Percentiles rank a stretch among this genome's conserved stretches.
Evolutionary conservation across 169 alveolate species (phyloP).

Genomic region (Perkinsus chesapeaki): DNA sequence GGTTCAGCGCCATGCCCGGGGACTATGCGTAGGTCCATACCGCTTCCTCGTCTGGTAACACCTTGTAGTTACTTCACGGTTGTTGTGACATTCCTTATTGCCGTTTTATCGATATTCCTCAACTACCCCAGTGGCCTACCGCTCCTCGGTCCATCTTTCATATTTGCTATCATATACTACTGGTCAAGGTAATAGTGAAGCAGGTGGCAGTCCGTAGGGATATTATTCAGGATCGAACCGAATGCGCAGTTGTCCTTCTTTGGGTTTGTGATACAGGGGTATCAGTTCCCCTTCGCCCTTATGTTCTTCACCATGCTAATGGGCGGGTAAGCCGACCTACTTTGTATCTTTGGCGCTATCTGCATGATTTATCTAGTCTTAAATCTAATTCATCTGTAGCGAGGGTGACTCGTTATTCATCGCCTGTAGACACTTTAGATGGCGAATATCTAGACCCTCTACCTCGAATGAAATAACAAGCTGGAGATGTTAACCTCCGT

Average conservation of each 20-base stretch:
- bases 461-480: no score
- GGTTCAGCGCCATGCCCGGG: not conserved
- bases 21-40: not conserved
- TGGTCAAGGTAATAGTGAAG: conserved; percentile 16
- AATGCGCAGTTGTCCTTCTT: conserved; percentile 30
- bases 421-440: no score
- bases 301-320: conserved; percentile 30
- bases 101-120: not conserved
- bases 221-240: conserved; percentile 22
- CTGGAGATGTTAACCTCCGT: no score
- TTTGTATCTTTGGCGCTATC: no score
- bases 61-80: not conserved
- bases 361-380: no score
- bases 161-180: conserved; percentile 37
- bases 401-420: no score
- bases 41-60: not conserved
- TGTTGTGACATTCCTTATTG: not conserved
- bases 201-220: not conserved
- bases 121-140: conserved; percentile 20
- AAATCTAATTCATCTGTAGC: no score
- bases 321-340: conserved; percentile 34
- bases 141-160: conserved; percentile 23
- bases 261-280: conserved; percentile 29
- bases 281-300: conserved; percentile 41
- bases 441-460: no score